Percentiles rank a stretch among this genome's conserved stretches.
Evolutionary conservation across 1,284 basidiomycete genomes (phyloP).

Genomic region (Ustilago nuda): DNA sequence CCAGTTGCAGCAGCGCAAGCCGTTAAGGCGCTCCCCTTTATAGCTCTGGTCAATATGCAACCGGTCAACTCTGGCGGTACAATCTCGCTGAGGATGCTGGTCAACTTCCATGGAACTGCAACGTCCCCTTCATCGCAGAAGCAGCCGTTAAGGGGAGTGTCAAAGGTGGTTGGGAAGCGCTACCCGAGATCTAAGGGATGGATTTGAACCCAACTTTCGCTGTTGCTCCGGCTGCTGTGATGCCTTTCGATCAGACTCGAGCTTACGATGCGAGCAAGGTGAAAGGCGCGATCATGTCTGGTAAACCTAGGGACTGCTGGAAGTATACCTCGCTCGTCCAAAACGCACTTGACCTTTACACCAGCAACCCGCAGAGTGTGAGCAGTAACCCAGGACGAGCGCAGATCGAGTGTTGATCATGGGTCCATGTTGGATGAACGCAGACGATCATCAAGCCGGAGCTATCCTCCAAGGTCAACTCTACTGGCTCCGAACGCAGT

Average conservation of each 20-base stretch:
- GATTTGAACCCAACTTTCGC: slow-evolving; percentile 55
- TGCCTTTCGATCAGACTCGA: slow-evolving; percentile 59
- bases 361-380: slow-evolving; percentile 29
- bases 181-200: slow-evolving; percentile 56
- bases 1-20: slow-evolving; percentile 58
- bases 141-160: slow-evolving; percentile 45
- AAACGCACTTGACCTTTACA: slow-evolving; percentile 50
- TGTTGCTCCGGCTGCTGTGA: slow-evolving; percentile 29
- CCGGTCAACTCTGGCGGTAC: slow-evolving; percentile 25
- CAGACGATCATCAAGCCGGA: slow-evolving; percentile 44
- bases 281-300: slow-evolving; percentile 63
- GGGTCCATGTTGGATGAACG: slow-evolving; percentile 60
- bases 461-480: slow-evolving; percentile 51
- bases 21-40: slow-evolving; percentile 46
- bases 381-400: slow-evolving; percentile 11
- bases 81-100: slow-evolving; percentile 34
- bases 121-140: slow-evolving; percentile 39
- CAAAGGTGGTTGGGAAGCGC: slow-evolving; percentile 71
- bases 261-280: slow-evolving; percentile 49
- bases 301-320: slow-evolving; percentile 66
- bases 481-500: slow-evolving; percentile 54
- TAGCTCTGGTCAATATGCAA: slow-evolving; percentile 42
- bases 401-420: slow-evolving; percentile 55
- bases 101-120: slow-evolving; percentile 60
- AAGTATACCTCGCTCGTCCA: slow-evolving; percentile 59